Base-by-base conservation (phyloP, 2,329 filamentous ascomycete genomes). In the Cladophialophora psammophila region DNA sequence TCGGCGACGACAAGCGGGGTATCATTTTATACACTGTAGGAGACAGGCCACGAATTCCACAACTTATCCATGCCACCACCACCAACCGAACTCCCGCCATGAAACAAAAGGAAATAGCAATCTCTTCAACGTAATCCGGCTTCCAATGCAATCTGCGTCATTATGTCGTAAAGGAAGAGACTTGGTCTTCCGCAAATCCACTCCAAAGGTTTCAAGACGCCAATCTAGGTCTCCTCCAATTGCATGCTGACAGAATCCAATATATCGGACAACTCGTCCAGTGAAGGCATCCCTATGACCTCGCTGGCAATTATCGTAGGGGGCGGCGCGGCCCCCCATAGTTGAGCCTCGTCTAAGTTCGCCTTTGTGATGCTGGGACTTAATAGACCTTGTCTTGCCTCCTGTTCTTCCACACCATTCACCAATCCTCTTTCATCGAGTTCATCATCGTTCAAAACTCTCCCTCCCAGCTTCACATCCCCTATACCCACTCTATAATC, bases 381-480 rank as follows among this genome's bases (percentile, higher is more conserved):
- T n/a, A 73, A 60, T 2, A 73, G 56, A 13, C 71, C 71, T 57
- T 71, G 63, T 52, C 67, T 57, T 1, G 56, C 52, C 32, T 66
- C 64, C 45, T 45, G 50, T 42, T 68, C 64, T 34, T 66, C 68
- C 10, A 45, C 26, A 1, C 60, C 67, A 18, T 58, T 40, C 18
- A 42, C 65, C 8, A 69, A 56, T 5, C 63, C 69, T 60, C 67
- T 38, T 53, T 70, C 68, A 48, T 76, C 76, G 10, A 79, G 80
- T 56, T 94, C 91, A 69, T 94, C 91, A 0, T 86, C 84, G 2
- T 86, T 84, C 3, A 97, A 83, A 1, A 97, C 91, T 26, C 93
- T 87, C 0, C 93, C 93, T 12, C 93, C 93, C 3, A 97, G 81
- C 73, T 91, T 87, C 38, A 96, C 85, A 74, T 98, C 94, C 71